Percentiles rank a stretch among this genome's conserved stretches.
These are phyloP conservation scores for Przewalskia tangutica DNA, from an alignment of 257 asterid genomes.

Conservation along the genomic window DNA sequence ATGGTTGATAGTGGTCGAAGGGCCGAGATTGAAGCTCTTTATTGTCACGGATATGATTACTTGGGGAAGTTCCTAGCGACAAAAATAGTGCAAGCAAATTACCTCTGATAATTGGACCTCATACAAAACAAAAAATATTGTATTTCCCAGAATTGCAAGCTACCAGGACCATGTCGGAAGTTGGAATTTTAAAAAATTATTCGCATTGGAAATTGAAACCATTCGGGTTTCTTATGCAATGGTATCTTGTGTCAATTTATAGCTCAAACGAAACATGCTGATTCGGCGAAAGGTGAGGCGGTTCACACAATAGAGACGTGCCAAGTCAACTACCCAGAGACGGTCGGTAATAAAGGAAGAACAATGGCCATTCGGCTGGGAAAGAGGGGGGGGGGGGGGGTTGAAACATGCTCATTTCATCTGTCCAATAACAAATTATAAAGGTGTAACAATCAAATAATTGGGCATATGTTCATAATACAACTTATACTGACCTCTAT, in stretches of 20 bases:
- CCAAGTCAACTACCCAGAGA: neutral
- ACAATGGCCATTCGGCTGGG: neutral
- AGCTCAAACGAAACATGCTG: neutral
- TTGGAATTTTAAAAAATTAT: neutral
- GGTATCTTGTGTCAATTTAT: neutral
- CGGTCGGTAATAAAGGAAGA: neutral
- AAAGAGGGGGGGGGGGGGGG: neutral
- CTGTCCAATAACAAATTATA: neutral
- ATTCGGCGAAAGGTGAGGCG: neutral
- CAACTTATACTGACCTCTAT: neutral
- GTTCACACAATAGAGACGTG: neutral
- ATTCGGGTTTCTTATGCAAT: too few species aligned
- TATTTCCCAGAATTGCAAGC: neutral
- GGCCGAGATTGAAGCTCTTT: constrained; percentile 93
- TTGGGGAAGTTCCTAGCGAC: constrained; percentile 53
- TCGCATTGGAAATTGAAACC: neutral
- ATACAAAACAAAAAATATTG: too few species aligned
- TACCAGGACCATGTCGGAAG: neutral
- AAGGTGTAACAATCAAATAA: neutral
- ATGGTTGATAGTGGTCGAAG: constrained; percentile 62
- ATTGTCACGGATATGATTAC: constrained; percentile 71
- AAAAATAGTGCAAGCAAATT: constrained; percentile 63
- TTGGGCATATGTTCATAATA: neutral
- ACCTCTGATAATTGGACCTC: constrained; percentile 12
- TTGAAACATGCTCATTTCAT: neutral